phyloP scores from a whole-genome alignment of 768 basidiomycete genomes.

The Lactarius sanguifluus region DNA sequence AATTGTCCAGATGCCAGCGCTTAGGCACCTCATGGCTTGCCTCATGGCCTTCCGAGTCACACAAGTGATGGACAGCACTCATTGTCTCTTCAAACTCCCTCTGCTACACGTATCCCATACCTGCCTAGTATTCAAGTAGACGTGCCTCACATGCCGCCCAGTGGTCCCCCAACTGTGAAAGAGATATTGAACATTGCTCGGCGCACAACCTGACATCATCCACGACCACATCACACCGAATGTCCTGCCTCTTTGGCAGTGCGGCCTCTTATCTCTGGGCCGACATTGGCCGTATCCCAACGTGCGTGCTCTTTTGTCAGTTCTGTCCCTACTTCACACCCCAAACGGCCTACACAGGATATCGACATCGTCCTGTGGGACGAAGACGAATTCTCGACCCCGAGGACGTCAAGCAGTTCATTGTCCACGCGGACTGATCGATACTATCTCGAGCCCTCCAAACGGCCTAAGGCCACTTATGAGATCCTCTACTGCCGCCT shows the following conservation, averaged over 20 bases:
- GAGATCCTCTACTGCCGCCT: slow-evolving; percentile 13
- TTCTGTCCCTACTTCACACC: not conserved
- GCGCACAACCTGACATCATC: slow-evolving; percentile 17
- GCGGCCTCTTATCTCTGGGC: slow-evolving; percentile 15
- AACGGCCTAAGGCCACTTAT: not conserved
- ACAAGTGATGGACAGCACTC: too few species aligned
- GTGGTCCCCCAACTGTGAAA: not conserved
- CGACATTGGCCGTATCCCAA: slow-evolving; percentile 9
- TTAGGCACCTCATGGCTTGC: too few species aligned
- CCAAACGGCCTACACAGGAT: not conserved
- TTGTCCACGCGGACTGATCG: slow-evolving; percentile 6
- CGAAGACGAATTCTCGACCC: rapidly evolving
- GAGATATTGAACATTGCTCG: slow-evolving; percentile 19
- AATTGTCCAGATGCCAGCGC: too few species aligned
- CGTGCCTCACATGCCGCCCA: not conserved
- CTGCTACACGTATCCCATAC: too few species aligned
- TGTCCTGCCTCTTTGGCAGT: slow-evolving; percentile 19
- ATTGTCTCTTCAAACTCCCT: too few species aligned
- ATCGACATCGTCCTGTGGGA: slow-evolving; percentile 5
- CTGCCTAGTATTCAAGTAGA: too few species aligned
- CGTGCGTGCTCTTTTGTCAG: slow-evolving; percentile 2
- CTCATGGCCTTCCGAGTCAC: too few species aligned
- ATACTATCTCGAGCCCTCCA: slow-evolving; percentile 14
- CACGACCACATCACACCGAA: not conserved
- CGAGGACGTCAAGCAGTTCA: not conserved